These are phyloP conservation scores for Extremus antarcticus DNA, from an alignment of 495 filamentous ascomycete genomes.

Conservation along the genomic window DNA sequence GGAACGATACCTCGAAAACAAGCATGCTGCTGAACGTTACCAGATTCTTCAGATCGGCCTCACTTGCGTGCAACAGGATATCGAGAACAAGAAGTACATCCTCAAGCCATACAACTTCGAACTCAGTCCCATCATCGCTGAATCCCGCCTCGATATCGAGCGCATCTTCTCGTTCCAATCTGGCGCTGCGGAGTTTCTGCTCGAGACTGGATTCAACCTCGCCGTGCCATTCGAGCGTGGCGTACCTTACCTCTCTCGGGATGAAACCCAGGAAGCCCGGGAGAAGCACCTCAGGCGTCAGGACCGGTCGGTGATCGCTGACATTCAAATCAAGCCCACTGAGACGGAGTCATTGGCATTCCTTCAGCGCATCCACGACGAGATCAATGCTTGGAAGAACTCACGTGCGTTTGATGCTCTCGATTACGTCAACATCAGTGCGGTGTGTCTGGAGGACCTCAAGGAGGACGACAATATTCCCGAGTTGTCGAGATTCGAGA, in stretches of 20 bases:
- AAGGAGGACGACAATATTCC: constrained; percentile 1
- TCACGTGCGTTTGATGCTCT: not conserved
- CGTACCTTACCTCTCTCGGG: constrained; percentile 57
- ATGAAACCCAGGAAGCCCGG: constrained; percentile 44
- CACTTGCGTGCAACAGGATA: constrained; percentile 46
- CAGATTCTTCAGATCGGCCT: constrained; percentile 69
- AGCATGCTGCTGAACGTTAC: constrained; percentile 55
- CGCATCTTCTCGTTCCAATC: constrained; percentile 45
- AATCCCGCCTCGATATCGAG: constrained; percentile 40
- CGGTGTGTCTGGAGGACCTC: not conserved
- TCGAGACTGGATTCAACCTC: constrained; percentile 52
- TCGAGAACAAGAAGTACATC: constrained; percentile 41
- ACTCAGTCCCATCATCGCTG: constrained; percentile 45
- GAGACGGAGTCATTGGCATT: constrained; percentile 48
- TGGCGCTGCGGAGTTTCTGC: constrained; percentile 52
- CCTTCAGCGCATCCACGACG: constrained; percentile 35
- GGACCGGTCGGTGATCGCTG: constrained; percentile 32
- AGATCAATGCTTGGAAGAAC: constrained; percentile 42
- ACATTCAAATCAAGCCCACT: constrained; percentile 42
- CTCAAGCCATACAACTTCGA: constrained; percentile 60
- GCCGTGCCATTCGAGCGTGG: constrained; percentile 46
- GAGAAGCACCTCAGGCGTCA: constrained; percentile 27
- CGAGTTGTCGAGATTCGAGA: constrained; percentile 36
- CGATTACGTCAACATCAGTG: constrained; percentile 19
- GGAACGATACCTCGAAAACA: constrained; percentile 54